Conservation (phyloP, 1,284 basidiomycete genomes). For the Ustilago vetiveriae region DNA sequence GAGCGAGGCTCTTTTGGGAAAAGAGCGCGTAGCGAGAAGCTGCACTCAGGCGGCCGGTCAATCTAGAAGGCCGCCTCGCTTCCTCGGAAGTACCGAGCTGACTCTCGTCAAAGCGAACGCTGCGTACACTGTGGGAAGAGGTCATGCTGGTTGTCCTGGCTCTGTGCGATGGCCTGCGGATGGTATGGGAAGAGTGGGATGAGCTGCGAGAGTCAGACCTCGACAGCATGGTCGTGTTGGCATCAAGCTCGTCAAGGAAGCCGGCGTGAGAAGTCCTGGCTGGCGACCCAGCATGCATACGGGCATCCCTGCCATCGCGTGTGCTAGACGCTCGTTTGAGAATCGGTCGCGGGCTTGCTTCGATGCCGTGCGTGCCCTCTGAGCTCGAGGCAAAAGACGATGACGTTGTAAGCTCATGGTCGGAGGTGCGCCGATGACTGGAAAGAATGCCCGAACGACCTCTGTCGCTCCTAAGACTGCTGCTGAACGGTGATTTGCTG, state of each 20-base stretch:
- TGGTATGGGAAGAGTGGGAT: slow-evolving; percentile 36
- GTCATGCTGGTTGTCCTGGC: slow-evolving; percentile 41
- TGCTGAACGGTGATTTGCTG: slow-evolving; percentile 8
- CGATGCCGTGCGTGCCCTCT: slow-evolving; percentile 10
- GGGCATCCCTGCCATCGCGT: slow-evolving; percentile 22
- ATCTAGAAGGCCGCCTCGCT: slow-evolving; percentile 8
- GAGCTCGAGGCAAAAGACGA: slow-evolving; percentile 1
- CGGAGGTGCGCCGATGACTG: slow-evolving; percentile 23
- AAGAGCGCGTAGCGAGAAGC: slow-evolving; percentile 34
- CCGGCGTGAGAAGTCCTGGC: slow-evolving; percentile 4
- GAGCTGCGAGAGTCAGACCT: slow-evolving; percentile 46
- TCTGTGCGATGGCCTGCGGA: slow-evolving; percentile 29
- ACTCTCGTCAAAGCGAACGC: slow-evolving; percentile 41
- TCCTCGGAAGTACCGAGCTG: slow-evolving; percentile 13
- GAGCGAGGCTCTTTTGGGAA: slow-evolving; percentile 27
- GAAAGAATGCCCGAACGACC: slow-evolving; percentile 15
- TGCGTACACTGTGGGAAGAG: slow-evolving; percentile 28
- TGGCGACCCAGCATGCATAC: slow-evolving; percentile 18
- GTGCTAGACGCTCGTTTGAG: slow-evolving; percentile 37
- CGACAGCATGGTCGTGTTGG: slow-evolving; percentile 31
- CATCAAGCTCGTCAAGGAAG: slow-evolving; percentile 26
- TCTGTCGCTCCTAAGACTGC: background rate
- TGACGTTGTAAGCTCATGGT: slow-evolving; percentile 20
- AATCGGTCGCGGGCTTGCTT: slow-evolving; percentile 35
- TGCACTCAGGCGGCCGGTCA: slow-evolving; percentile 14